These are phyloP conservation scores for Aphanocladium album DNA, from an alignment of 2,329 filamentous ascomycete genomes.

Conservation along the genomic window DNA sequence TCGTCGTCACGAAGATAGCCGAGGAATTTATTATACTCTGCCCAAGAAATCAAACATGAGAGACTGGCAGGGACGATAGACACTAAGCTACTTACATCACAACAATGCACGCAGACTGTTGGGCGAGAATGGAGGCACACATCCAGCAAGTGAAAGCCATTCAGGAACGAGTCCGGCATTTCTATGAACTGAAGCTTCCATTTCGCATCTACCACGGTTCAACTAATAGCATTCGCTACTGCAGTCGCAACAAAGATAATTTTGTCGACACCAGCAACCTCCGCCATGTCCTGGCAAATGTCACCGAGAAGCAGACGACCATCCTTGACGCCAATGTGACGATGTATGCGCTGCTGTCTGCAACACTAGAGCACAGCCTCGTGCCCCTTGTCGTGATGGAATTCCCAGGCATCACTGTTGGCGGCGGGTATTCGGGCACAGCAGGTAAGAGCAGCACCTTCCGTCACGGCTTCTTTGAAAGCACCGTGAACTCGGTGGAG, in stretches of 20 bases:
- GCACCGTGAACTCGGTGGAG: conserved; percentile 57
- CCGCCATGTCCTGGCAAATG: too few species aligned
- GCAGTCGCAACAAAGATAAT: conserved; percentile 27
- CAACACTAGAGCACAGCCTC: conserved; percentile 49
- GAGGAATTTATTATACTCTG: too few species aligned
- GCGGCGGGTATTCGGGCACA: conserved; percentile 62
- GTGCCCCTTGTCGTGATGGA: conserved; percentile 66
- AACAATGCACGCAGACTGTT: too few species aligned
- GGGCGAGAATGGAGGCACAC: too few species aligned
- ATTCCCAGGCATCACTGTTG: conserved; percentile 64
- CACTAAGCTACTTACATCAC: too few species aligned
- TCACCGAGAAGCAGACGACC: neutral
- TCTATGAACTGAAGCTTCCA: conserved; percentile 22
- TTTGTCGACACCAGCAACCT: too few species aligned
- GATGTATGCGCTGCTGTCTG: conserved; percentile 59
- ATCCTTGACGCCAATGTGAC: conserved; percentile 64
- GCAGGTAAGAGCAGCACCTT: conserved; percentile 64
- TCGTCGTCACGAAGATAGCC: too few species aligned
- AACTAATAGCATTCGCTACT: conserved; percentile 62
- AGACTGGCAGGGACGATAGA: too few species aligned
- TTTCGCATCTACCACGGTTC: conserved; percentile 75
- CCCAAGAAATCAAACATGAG: too few species aligned
- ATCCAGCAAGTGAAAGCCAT: neutral
- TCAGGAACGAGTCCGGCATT: neutral
- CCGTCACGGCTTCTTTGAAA: conserved; percentile 61